Conservation (phyloP, 305 asterid species). For the Solanum chacoense region DNA sequence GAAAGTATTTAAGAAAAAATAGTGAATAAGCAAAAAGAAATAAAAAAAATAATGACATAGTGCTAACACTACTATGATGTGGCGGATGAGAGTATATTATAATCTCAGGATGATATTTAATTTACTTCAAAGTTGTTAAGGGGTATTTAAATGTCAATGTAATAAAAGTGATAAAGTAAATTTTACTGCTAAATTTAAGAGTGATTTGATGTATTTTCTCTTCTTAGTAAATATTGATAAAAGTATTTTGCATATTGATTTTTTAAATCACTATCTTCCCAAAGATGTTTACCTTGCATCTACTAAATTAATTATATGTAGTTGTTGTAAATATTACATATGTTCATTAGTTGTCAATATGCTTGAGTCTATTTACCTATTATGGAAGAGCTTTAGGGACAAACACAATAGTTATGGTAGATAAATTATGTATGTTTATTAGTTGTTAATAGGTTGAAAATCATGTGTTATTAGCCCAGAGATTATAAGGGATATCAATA, state of each 20-base stretch:
- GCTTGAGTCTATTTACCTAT: not conserved
- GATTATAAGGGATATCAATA: not conserved
- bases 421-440: not conserved
- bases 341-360: not conserved
- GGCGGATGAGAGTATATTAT: too few species aligned
- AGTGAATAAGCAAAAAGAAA: too few species aligned
- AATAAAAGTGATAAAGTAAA: not conserved
- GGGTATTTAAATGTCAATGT: not conserved
- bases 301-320: not conserved
- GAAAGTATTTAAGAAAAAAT: too few species aligned
- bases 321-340: not conserved
- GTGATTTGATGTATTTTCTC: not conserved
- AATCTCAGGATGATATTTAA: too few species aligned
- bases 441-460: not conserved
- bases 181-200: too few species aligned
- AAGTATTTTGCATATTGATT: not conserved
- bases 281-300: too few species aligned
- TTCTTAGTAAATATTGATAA: too few species aligned
- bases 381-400: not conserved
- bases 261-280: not conserved
- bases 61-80: too few species aligned
- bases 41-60: too few species aligned
- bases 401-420: not conserved
- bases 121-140: not conserved
- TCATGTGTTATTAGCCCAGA: not conserved